Evolutionary conservation across 2,329 filamentous ascomycete genomes (phyloP), one percentile per base, ranked within the genome.

Genomic region (Teratosphaeriaceae sp.): DNA sequence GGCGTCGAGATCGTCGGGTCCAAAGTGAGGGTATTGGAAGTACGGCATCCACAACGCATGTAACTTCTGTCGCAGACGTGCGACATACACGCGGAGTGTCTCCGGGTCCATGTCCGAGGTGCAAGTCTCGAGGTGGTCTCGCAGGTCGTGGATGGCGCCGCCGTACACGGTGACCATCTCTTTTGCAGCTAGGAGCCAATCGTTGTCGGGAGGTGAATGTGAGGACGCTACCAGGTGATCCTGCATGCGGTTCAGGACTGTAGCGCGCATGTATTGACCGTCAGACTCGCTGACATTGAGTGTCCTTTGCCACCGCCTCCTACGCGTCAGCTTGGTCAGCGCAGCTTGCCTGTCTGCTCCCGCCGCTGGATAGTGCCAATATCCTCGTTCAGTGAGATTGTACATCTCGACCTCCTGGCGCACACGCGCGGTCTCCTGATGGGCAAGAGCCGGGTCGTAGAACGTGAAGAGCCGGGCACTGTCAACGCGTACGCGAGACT

Each of bases 41-140:
- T 65, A 73, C 2, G 66, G 64, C 7, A 74, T 61, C 38, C 72
- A 54, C 39, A 71, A 65, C 46, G 63, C 59, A 47, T 74, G 71
- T 20, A 63, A 34, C 30, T 11, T 18, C 9, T 34, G 7, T 16
- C 30, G 9, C 30, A 34, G 9, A 11, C 9, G 9, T 34, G 9
- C 30, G 7, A 9, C 30, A 8, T 16, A 7, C 18, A 8, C 9
- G 9, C 16, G 9, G 30, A 18, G n/a, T 34, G 30, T 42, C 21
- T 49, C 48, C 16, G 49, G 44, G 40, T 26, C 19, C 5, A 19
- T 15, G 5, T 12, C 7, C 13, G 27, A 20, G 24, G 5, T 30
- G 12, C 38, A 18, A n/a, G 66, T 46, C 13, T 38, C 19, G n/a
- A 46, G 37, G 1, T 52, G 42, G 1, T 49, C 43, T 5, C 65